These are phyloP conservation scores for Paramecium caudatum DNA, from an alignment of 73 alveolate genomes.

Conservation along the genomic window DNA sequence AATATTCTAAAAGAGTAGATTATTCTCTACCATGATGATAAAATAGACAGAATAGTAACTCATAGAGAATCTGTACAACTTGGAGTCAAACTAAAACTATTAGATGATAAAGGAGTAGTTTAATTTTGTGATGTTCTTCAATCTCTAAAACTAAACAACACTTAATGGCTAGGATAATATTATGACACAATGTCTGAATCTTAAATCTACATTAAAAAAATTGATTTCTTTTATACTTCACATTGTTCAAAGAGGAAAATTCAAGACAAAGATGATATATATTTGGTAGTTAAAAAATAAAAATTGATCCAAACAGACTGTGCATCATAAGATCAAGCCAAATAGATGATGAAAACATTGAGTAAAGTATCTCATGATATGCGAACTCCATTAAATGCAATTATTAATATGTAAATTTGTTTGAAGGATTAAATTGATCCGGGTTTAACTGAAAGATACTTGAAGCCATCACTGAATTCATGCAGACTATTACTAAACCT, in stretches of 20 bases:
- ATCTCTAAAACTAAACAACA: not conserved
- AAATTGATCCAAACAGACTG: too few species aligned
- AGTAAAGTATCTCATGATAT: slow-evolving; percentile 70
- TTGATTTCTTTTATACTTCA: too few species aligned
- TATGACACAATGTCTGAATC: not conserved
- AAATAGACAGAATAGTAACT: not conserved
- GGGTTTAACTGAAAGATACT: slow-evolving; percentile 9
- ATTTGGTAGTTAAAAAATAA: too few species aligned
- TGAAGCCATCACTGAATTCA: slow-evolving; percentile 76
- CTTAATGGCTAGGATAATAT: not conserved
- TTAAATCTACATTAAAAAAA: too few species aligned
- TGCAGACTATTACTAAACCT: slow-evolving; percentile 70
- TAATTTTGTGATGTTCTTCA: not conserved
- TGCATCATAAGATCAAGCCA: not conserved
- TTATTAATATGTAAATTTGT: slow-evolving; percentile 58
- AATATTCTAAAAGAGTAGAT: too few species aligned
- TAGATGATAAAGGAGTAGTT: not conserved
- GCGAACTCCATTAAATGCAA: slow-evolving; percentile 75
- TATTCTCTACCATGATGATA: too few species aligned
- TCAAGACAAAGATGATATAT: too few species aligned
- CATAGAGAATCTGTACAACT: not conserved
- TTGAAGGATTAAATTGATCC: slow-evolving; percentile 34
- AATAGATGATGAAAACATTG: slow-evolving; percentile 26
- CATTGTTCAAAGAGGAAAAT: too few species aligned
- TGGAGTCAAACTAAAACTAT: not conserved